Evolutionary conservation across 176 grass and related monocot species (phyloP), one percentile per base, ranked within the genome.

Genomic region (Carex kokanica): DNA sequence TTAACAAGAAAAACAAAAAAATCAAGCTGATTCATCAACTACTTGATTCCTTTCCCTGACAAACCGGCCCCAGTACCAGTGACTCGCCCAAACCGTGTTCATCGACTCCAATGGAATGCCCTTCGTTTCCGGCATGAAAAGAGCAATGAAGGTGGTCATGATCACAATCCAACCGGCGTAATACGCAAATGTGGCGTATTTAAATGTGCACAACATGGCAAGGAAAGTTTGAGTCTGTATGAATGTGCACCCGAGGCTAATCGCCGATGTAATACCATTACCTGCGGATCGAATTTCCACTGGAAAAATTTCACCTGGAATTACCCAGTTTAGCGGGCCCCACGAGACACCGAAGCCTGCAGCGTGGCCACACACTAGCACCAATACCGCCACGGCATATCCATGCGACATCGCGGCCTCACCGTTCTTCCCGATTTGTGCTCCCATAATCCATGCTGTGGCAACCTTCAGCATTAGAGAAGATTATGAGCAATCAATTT

Each of bases 31-130:
- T 45, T 73, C 69, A 47, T 73, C 18, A 6, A 4, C 14, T 11
- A 73, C 29, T 79, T 57, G 75, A 17, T 79, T 79, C 2, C 1
- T 25, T 81, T 63, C 84, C 18, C 61, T 54, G 34, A 85, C 29
- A 32, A 63, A 85, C 9, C 36, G 52, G 4, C 68, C 14, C 84
- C 84, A 85, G 73, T 85, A 85, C 84, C 84, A 79, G 25, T 85
- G 84, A 1, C 45, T 32, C 11, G 36, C 84, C 84, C 71, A 53
- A 34, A 74, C 32, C 13, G 43, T 2, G 21, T 61, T 84, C 84
- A 85, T 79, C 4, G 52, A 60, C n/a, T 85, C 84, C 57, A 85
- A 64, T 0, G 84, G 84, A n/a, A 85, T 57, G 0, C 68, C 68
- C 38, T 78, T 77, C 0, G 84, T 85, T 52, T 85, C 84, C 0